Evolutionary conservation across 2,329 filamentous ascomycete genomes (phyloP), one percentile per base, ranked within the genome.

Genomic region (Emmonsiellopsis sp.): DNA sequence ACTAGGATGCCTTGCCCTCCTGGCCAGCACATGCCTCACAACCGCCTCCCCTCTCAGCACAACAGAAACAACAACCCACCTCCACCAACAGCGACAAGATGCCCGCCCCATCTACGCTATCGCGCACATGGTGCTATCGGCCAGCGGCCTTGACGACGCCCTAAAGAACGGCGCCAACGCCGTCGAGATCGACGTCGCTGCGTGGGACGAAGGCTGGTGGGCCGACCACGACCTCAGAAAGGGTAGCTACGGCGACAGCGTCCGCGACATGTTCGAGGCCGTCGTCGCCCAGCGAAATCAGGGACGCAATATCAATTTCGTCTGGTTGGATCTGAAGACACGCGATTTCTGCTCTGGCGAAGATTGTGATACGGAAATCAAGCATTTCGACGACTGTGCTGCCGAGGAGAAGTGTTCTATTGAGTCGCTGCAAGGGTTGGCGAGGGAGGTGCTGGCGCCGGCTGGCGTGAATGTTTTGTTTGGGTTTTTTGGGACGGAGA

Each of bases 101-200:
- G 20, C 20, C 3, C 32, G 37, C 16, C 47, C 44, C 44, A 50
- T 34, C 16, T 52, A 52, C 8, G 40, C 50, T 40, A 52, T 85
- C 68, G 10, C 84, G 83, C 59, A 61, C 52, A 51, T 53, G 30
- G 54, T 59, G 43, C 53, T 61, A 26, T 34, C 26, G 5, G 30
- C 15, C 10, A 35, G 37, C 35, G 58, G 49, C 7, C 40, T 61
- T 9, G 44, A 47, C 8, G 57, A 53, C 15, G 59, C 59, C 7
- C 20, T 61, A 11, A 32, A 30, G 9, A 41, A 59, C 37, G 58
- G 64, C 11, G 59, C 59, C 44, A 62, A 62, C 42, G 58, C 59
- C 1, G 10, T 62, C 10, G 59, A 62, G 50, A 49, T 62, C 48
- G 60, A 61, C 31, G 46, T 61, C 16, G 55, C 49, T 3, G 58